Evolutionary conservation across 805 yeast species (phyloP), one percentile per base, ranked within the genome.

Genomic region (Saturnispora saitoi): DNA sequence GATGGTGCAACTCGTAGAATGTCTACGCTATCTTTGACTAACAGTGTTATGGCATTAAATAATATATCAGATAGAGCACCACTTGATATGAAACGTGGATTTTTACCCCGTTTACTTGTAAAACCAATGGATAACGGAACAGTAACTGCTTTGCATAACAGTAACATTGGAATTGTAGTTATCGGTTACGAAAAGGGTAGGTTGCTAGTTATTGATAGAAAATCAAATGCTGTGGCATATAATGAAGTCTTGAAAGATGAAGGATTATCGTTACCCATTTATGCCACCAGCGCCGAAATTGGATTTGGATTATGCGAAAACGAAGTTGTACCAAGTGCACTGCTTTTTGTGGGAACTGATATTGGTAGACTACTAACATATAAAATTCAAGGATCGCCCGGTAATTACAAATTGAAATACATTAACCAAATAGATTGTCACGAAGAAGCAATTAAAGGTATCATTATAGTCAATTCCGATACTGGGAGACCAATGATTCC

Each of bases 81-180:
- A 15, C 57, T 65, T 11, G 68, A 66, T 42, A 45, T 77, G 7
- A 70, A 66, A 48, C 81, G 78, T 48, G 90, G 89, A 0, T 81
- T 81, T 53, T 56, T 83, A 55, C 90, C 91, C 0, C 68, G 71
- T 42, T 69, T 73, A 2, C 54, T 80, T 15, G 68, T 72, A 37
- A 72, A 75, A 15, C 59, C 68, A 10, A 32, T 50, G 34, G 65
- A 66, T 32, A 59, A 64, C 45, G 78, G 80, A 0, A 61, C 61
- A 4, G 81, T 86, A 9, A 70, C 90, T 0, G 76, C 86, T 1
- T 52, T 90, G 43, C 72, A 75, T 48, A 76, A 85, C 62, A 81
- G 90, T 51, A 76, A 83, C 53, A 71, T 88, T 43, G 96, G 96
- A 0, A 90, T 93, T 67, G 86, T 84, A 8, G 93, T 85, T 0